A percentile compares a stretch with the other conserved stretches of the same genome.
phyloP scores from a whole-genome alignment of 345 rosid genomes.

The Hibiscus mutabilis region DNA sequence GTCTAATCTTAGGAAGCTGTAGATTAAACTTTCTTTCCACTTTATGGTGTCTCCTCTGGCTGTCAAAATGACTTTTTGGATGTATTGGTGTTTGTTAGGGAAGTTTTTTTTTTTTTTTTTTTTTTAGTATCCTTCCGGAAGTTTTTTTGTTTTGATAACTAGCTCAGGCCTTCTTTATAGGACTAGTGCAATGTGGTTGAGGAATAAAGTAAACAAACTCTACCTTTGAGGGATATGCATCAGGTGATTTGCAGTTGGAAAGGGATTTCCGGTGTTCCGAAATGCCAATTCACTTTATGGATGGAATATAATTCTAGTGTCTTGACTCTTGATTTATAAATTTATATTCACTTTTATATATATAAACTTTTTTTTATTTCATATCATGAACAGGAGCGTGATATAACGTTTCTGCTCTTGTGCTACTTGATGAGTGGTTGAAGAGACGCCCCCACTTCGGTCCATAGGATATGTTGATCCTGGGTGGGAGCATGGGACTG shows the following conservation, averaged over 20 bases:
- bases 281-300: conserved; percentile 2
- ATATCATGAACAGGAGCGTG: conserved; percentile 14
- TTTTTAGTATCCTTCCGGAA: not conserved
- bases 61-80: conserved; percentile 8
- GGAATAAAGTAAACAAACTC: conserved; percentile 19
- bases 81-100: not conserved
- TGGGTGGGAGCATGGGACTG: conserved; percentile 82
- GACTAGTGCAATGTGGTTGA: conserved; percentile 11
- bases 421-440: conserved; percentile 28
- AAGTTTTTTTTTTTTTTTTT: too few relatives aligned
- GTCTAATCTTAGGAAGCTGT: conserved; percentile 6
- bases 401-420: conserved; percentile 14
- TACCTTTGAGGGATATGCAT: conserved; percentile 12
- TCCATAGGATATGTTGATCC: conserved; percentile 54
- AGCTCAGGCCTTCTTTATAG: conserved; percentile 14
- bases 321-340: not conserved
- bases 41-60: not conserved
- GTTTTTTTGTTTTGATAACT: conserved; percentile 16
- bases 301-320: not conserved
- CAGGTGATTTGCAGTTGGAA: conserved; percentile 13
- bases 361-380: not conserved
- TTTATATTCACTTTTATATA: not conserved
- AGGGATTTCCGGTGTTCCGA: conserved; percentile 10
- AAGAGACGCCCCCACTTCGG: conserved; percentile 57
- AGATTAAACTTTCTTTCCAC: not conserved